Conservation (phyloP, 2,329 filamentous ascomycete genomes). For the Thielaviopsis ethacetica region DNA sequence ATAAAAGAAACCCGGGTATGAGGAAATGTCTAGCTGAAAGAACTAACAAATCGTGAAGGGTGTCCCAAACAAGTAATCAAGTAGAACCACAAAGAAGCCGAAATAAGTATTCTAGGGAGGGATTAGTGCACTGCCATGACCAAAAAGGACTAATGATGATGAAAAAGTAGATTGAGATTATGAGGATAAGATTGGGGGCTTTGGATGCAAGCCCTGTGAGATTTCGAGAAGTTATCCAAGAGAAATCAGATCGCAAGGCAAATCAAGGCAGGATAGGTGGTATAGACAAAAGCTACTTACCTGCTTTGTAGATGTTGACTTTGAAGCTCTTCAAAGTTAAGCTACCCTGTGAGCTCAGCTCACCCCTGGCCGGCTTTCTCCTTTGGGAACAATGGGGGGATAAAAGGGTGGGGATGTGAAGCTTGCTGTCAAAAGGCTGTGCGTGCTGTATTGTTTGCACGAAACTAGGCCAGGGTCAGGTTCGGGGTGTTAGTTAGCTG, state of each 20-base stretch:
- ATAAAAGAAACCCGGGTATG: neutral
- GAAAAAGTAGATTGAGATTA: neutral
- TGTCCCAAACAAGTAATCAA: neutral
- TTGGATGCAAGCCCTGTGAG: neutral
- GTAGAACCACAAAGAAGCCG: neutral
- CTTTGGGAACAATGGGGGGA: neutral
- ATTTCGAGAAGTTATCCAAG: neutral
- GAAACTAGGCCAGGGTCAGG: neutral
- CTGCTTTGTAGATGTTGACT: neutral
- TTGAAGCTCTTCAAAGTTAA: neutral
- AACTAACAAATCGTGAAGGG: neutral
- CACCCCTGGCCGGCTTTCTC: neutral
- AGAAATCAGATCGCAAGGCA: neutral
- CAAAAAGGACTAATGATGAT: constrained; percentile 11
- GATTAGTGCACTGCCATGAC: constrained; percentile 5
- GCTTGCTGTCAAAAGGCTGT: neutral
- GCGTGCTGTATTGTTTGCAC: neutral
- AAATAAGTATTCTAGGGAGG: neutral
- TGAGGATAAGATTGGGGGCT: neutral
- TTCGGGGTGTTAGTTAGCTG: neutral
- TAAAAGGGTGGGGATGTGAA: neutral
- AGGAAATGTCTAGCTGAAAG: neutral
- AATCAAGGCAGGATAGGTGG: neutral
- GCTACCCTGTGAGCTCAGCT: neutral
- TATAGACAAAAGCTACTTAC: neutral